phyloP scores from a whole-genome alignment of 352 stramenopile species.

The Globisporangium carolinianum region DNA sequence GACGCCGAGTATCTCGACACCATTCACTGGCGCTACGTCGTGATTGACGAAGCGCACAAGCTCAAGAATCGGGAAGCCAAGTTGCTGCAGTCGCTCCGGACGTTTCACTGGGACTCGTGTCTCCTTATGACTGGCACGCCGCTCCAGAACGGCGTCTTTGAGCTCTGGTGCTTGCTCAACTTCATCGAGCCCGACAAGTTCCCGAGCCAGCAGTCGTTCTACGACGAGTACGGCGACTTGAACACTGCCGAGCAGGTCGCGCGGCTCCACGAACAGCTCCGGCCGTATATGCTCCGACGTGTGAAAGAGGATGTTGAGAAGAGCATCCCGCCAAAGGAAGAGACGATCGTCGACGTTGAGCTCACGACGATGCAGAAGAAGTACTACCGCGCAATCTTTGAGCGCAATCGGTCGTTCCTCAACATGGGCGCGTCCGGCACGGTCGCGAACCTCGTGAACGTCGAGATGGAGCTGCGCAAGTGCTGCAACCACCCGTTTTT shows the following conservation, averaged over 20 bases:
- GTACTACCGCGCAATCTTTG: constrained; percentile 97
- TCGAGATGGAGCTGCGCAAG: constrained; percentile 99
- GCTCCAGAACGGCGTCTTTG: constrained; percentile 99
- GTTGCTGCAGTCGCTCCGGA: constrained; percentile 87
- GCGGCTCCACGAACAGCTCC: constrained; percentile 94
- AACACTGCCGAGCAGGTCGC: constrained; percentile 95
- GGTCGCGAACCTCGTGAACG: constrained; percentile 97
- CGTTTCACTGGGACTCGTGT: constrained; percentile 86
- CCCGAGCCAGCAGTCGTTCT: constrained; percentile 92
- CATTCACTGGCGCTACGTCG: constrained; percentile 95
- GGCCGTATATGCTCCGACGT: constrained; percentile 97
- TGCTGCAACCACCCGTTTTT: constrained; percentile 99
- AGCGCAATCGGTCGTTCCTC: constrained; percentile 93
- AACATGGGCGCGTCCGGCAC: constrained; percentile 85
- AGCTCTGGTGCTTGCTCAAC: constrained; percentile 99
- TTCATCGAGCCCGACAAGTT: constrained; percentile 97
- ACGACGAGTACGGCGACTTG: constrained; percentile 95
- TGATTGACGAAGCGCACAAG: constrained; percentile 99
- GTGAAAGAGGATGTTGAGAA: constrained; percentile 99
- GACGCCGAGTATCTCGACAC: constrained; percentile 89
- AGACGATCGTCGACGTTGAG: constrained; percentile 99
- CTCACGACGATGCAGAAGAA: constrained; percentile 99
- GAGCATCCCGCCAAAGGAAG: constrained; percentile 97
- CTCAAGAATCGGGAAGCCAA: constrained; percentile 97
- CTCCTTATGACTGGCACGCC: constrained; percentile 96